These are phyloP conservation scores for Helianthus tuberosus DNA, from an alignment of 129 eudicot genomes.

Conservation along the genomic window DNA sequence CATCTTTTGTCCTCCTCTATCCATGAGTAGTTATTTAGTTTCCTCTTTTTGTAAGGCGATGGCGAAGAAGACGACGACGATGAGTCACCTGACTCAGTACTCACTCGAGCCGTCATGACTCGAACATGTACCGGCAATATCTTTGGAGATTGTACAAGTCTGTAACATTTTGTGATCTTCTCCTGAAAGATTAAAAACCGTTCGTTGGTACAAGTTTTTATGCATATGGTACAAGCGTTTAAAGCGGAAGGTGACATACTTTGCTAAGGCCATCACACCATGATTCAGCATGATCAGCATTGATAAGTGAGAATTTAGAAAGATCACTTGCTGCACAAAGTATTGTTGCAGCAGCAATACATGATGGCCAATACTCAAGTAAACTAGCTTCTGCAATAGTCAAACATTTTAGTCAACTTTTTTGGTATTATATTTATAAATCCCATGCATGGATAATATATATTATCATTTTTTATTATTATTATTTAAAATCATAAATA, in stretches of 20 bases:
- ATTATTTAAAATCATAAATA: conserved; percentile 13
- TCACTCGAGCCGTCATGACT: conserved; percentile 58
- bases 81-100: conserved; percentile 52
- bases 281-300: conserved; percentile 77
- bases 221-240: not conserved
- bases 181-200: conserved; percentile 48
- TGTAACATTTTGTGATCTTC: conserved; percentile 58
- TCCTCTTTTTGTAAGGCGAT: conserved; percentile 68
- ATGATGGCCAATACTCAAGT: conserved; percentile 87
- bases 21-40: conserved; percentile 64
- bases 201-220: not conserved
- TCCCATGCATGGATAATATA: conserved; percentile 30
- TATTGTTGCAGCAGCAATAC: conserved; percentile 86
- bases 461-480: not conserved
- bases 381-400: conserved; percentile 65
- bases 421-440: conserved; percentile 17
- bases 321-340: conserved; percentile 86
- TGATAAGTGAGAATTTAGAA: conserved; percentile 68
- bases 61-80: conserved; percentile 65
- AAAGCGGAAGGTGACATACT: conserved; percentile 46
- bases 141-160: conserved; percentile 52
- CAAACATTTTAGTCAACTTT: conserved; percentile 37
- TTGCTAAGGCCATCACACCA: conserved; percentile 89
- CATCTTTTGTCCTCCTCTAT: conserved; percentile 64
- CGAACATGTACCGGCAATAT: conserved; percentile 57